Conservation (phyloP, 441 rosid genomes). For the Corymbia citriodora region DNA sequence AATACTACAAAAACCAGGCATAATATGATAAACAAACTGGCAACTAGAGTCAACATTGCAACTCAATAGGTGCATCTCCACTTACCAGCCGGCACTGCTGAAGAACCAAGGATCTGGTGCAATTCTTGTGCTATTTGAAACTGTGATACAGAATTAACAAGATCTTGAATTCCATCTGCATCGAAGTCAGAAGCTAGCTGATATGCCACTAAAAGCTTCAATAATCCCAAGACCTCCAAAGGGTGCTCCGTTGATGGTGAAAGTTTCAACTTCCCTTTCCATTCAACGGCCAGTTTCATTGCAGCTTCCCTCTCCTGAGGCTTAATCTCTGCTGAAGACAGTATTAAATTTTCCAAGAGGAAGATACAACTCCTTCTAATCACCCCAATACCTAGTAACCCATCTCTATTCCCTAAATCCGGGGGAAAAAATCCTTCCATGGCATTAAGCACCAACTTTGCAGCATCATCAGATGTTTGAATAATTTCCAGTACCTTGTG, state of each 20-base stretch:
- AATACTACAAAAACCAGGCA: not conserved
- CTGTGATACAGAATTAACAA: conserved; percentile 15
- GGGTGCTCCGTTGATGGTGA: conserved; percentile 4
- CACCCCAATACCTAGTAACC: conserved; percentile 9
- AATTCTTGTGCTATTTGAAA: conserved; percentile 15
- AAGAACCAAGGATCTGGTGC: conserved; percentile 19
- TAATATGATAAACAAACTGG: not conserved
- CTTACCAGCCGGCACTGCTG: conserved; percentile 21
- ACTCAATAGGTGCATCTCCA: not conserved
- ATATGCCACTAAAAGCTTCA: conserved; percentile 35
- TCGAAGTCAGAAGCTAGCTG: conserved; percentile 23
- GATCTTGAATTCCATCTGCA: conserved; percentile 7
- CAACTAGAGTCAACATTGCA: not conserved
- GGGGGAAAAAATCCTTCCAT: not conserved
- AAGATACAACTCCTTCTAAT: conserved; percentile 25
- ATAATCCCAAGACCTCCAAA: conserved; percentile 28
- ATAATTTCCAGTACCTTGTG: not conserved
- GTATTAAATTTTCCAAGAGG: conserved; percentile 26
- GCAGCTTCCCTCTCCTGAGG: conserved; percentile 30
- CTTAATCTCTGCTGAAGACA: conserved; percentile 12
- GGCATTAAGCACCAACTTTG: not conserved
- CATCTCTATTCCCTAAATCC: not conserved
- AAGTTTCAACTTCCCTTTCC: conserved; percentile 26
- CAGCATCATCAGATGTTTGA: not conserved
- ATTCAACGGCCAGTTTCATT: conserved; percentile 19